Evolutionary conservation across 2,329 filamentous ascomycete genomes (phyloP).

Genomic region (Aureobasidium mangrovei): DNA sequence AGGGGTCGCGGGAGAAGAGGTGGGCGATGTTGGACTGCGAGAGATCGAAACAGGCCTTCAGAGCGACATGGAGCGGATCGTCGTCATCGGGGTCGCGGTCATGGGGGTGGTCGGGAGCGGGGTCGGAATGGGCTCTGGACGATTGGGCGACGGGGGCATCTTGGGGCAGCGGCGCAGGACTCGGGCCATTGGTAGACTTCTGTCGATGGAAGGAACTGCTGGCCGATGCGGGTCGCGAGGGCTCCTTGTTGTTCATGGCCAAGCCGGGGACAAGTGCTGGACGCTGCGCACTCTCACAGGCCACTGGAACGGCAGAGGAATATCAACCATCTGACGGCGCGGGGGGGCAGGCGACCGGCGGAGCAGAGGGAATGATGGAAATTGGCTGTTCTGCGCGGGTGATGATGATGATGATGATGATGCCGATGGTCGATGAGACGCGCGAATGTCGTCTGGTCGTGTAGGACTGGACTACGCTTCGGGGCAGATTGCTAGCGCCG

Average conservation of each 20-base stretch:
- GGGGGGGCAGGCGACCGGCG: neutral
- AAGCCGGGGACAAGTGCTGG: slow-evolving; percentile 6
- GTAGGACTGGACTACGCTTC: too few species aligned
- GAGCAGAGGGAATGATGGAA: neutral
- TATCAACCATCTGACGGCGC: slow-evolving; percentile 9
- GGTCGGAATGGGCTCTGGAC: slow-evolving; percentile 21
- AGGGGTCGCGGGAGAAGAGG: slow-evolving; percentile 52
- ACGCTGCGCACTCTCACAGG: slow-evolving; percentile 11
- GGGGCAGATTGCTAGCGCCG: too few species aligned
- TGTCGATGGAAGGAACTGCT: slow-evolving; percentile 8
- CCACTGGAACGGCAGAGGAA: slow-evolving; percentile 5
- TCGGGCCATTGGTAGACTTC: slow-evolving; percentile 1
- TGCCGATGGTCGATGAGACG: slow-evolving; percentile 20
- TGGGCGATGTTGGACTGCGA: slow-evolving; percentile 68
- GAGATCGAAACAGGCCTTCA: slow-evolving; percentile 67
- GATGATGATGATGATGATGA: slow-evolving; percentile 20
- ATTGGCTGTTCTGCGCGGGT: slow-evolving; percentile 5
- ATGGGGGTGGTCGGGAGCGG: neutral
- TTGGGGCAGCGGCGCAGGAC: slow-evolving; percentile 29
- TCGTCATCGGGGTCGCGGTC: slow-evolving; percentile 29
- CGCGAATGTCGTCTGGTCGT: neutral
- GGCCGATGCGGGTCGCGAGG: slow-evolving; percentile 10
- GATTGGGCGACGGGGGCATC: slow-evolving; percentile 32
- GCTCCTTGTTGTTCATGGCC: slow-evolving; percentile 14
- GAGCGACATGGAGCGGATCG: slow-evolving; percentile 45